A percentile compares a stretch with the other conserved stretches of the same genome.
Evolutionary conservation across 2,329 filamentous ascomycete species (phyloP).

Genomic region (Colletotrichum noveboracense): DNA sequence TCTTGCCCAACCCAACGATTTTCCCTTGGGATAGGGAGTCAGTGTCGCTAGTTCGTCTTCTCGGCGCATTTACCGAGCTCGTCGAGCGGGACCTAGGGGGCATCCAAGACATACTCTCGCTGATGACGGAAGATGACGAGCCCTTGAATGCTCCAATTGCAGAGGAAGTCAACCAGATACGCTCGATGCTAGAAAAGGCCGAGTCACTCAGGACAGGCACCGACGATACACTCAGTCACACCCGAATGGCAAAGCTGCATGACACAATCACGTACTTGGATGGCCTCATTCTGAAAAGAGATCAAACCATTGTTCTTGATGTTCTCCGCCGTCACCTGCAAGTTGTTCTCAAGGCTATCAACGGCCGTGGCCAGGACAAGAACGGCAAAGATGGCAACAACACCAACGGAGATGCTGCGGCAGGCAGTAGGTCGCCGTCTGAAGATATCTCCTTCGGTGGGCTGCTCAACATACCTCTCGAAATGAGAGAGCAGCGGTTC

Average conservation of each 20-base stretch:
- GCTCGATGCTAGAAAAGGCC: not conserved
- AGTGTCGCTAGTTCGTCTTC: conserved; percentile 47
- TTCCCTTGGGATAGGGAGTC: conserved; percentile 58
- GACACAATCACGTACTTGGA: conserved; percentile 1
- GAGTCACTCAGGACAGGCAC: no score
- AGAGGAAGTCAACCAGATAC: conserved; percentile 15
- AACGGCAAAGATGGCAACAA: not conserved
- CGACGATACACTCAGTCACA: not conserved
- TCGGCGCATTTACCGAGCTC: conserved; percentile 40
- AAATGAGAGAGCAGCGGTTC: conserved; percentile 7
- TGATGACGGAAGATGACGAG: conserved; percentile 17
- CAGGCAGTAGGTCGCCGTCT: not conserved
- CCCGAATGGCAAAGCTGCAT: not conserved
- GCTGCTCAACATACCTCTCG: not conserved
- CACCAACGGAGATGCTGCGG: accelerated
- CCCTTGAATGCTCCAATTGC: not conserved
- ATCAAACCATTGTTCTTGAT: conserved; percentile 39
- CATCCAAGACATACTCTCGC: not conserved
- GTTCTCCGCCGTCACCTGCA: conserved; percentile 56
- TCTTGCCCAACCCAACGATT: conserved; percentile 51
- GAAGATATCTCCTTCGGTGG: not conserved
- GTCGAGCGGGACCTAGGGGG: conserved; percentile 26
- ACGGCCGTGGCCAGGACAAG: conserved; percentile 26
- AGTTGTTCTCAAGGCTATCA: conserved; percentile 51
- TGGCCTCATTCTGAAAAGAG: conserved; percentile 27